phyloP scores from a whole-genome alignment of 768 basidiomycete genomes.

The Lactarius evosmus region DNA sequence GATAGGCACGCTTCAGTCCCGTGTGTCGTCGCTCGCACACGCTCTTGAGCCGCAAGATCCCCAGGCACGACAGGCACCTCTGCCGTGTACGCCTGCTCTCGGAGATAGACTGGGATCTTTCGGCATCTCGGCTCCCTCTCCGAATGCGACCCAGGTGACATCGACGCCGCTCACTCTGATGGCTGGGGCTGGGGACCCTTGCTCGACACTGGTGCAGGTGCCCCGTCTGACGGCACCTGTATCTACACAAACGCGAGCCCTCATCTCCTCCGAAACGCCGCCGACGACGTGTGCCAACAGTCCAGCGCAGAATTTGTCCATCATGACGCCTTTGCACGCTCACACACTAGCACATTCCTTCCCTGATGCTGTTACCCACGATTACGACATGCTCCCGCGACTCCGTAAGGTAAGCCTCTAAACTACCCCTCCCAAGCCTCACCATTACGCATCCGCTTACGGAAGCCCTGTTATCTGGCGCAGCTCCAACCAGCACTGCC shows the following conservation, averaged over 20 bases:
- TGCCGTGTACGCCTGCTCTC: not conserved
- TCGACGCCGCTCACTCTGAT: not conserved
- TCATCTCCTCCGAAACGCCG: constrained; percentile 5
- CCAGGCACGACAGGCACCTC: constrained; percentile 8
- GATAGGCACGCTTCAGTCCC: constrained; percentile 6
- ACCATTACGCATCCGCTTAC: constrained; percentile 11
- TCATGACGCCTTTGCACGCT: constrained; percentile 14
- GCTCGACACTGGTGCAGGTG: not conserved
- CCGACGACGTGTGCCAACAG: not conserved
- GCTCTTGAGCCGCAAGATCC: constrained; percentile 20
- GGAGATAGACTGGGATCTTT: not conserved
- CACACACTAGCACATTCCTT: constrained; percentile 17
- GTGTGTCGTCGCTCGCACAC: constrained; percentile 16
- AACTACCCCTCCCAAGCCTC: not conserved
- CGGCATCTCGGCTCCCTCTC: not conserved
- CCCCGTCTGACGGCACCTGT: not conserved
- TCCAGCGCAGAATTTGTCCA: not conserved
- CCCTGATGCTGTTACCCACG: constrained; percentile 9
- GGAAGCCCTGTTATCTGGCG: not conserved
- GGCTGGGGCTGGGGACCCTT: not conserved
- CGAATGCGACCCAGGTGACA: not conserved
- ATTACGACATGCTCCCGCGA: constrained; percentile 24
- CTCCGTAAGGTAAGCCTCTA: constrained; percentile 19
- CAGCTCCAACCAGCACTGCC: constrained; percentile 19
- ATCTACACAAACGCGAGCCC: constrained; percentile 1